These are phyloP conservation scores for Coemansia sp. DNA, from an alignment of 192 early-diverging fungal genomes.

Conservation along the genomic window DNA sequence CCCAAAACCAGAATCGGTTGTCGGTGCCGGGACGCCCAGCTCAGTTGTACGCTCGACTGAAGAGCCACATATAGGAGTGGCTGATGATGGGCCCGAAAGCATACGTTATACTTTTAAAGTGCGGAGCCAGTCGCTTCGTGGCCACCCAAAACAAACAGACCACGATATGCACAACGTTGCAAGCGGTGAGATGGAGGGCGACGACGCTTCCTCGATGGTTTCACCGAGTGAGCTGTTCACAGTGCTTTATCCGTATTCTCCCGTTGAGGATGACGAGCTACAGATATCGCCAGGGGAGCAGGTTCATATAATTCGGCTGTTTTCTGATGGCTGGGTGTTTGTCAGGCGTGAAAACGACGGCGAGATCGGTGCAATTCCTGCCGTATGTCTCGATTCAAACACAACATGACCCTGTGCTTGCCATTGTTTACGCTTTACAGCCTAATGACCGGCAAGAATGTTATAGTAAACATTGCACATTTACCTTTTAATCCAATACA, in stretches of 20 bases:
- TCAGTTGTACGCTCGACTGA: neutral
- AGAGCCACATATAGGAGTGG: neutral
- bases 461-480: neutral
- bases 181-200: neutral
- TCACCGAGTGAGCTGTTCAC: constrained; percentile 15
- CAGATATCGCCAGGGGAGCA: constrained; percentile 31
- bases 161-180: neutral
- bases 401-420: neutral
- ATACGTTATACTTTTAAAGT: neutral
- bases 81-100: neutral
- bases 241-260: constrained; percentile 34
- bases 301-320: constrained; percentile 27
- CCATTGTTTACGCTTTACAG: too few relatives aligned
- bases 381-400: constrained; percentile 24
- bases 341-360: constrained; percentile 25
- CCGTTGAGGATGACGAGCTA: constrained; percentile 29
- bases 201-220: neutral
- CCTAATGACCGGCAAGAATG: neutral
- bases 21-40: neutral
- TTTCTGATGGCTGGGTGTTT: constrained; percentile 40
- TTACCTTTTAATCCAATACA: neutral
- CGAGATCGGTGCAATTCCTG: constrained; percentile 27
- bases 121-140: constrained; percentile 26
- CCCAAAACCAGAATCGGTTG: neutral
- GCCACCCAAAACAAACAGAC: neutral